phyloP scores from a whole-genome alignment of 768 basidiomycete genomes.

The Suillus clintonianus region DNA sequence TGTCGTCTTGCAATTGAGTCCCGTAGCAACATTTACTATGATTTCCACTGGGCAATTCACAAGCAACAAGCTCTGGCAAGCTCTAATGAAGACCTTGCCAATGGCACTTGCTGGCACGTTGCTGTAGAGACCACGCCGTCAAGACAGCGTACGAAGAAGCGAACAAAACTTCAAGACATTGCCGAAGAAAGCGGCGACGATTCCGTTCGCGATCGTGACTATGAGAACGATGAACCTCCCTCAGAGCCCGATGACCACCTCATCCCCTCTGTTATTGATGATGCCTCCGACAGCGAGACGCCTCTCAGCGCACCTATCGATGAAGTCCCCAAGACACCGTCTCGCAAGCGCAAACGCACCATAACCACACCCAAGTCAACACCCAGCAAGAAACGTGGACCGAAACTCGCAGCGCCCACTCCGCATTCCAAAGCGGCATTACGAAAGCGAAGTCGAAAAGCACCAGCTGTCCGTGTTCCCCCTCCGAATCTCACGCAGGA shows the following conservation, averaged over 20 bases:
- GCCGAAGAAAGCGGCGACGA: conserved; percentile 18
- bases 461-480: conserved; percentile 33
- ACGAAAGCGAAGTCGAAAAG: conserved; percentile 37
- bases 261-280: conserved; percentile 11
- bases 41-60: conserved; percentile 59
- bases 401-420: conserved; percentile 60
- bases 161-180: conserved; percentile 22
- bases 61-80: conserved; percentile 37
- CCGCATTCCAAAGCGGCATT: conserved; percentile 77
- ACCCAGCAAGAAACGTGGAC: conserved; percentile 35
- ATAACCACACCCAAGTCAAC: conserved; percentile 29
- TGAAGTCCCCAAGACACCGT: conserved; percentile 51
- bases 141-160: conserved; percentile 9
- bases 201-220: conserved; percentile 14
- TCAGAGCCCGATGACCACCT: conserved; percentile 23
- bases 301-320: conserved; percentile 29
- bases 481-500: conserved; percentile 37
- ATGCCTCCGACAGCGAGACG: conserved; percentile 26
- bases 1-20: conserved; percentile 63
- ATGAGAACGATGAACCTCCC: conserved; percentile 22
- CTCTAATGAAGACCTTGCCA: conserved; percentile 28
- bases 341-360: conserved; percentile 50
- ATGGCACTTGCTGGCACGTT: conserved; percentile 52
- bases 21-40: conserved; percentile 61
- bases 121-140: conserved; percentile 20